Percentiles rank a stretch among this genome's conserved stretches.
These are phyloP conservation scores for Hemileccinum rubropunctum DNA, from an alignment of 768 basidiomycete genomes.

Conservation along the genomic window DNA sequence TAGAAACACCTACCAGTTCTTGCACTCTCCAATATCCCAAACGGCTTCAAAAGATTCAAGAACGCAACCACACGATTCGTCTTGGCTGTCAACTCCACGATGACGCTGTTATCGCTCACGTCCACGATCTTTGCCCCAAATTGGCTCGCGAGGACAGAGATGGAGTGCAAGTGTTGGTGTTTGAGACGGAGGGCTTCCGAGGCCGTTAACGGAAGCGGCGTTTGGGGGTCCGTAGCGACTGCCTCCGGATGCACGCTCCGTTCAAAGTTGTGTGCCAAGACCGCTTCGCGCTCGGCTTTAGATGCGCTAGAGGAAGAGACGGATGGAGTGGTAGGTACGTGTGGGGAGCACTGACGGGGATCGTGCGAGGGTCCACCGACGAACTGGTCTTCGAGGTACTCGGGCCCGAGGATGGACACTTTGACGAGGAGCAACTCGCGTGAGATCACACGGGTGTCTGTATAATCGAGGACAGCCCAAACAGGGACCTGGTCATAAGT, in stretches of 20 bases:
- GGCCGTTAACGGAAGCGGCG: slow-evolving; percentile 57
- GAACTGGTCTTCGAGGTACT: slow-evolving; percentile 93
- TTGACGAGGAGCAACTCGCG: slow-evolving; percentile 95
- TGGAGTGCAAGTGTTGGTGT: slow-evolving; percentile 86
- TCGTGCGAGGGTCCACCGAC: slow-evolving; percentile 82
- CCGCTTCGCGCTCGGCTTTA: slow-evolving; percentile 69
- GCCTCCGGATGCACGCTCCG: slow-evolving; percentile 44
- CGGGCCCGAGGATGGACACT: slow-evolving; percentile 94
- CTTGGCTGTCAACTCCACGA: slow-evolving; percentile 94
- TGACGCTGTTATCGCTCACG: slow-evolving; percentile 91
- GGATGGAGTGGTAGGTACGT: not conserved
- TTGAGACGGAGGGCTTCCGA: slow-evolving; percentile 86
- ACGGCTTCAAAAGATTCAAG: slow-evolving; percentile 86
- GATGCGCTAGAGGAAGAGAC: slow-evolving; percentile 28
- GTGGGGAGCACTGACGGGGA: slow-evolving; percentile 44
- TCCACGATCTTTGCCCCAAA: slow-evolving; percentile 95
- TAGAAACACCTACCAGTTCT: slow-evolving; percentile 67
- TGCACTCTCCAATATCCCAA: slow-evolving; percentile 93
- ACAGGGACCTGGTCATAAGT: slow-evolving; percentile 81
- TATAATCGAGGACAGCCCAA: slow-evolving; percentile 99
- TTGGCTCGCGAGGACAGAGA: slow-evolving; percentile 78
- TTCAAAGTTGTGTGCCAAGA: slow-evolving; percentile 78
- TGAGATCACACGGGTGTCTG: slow-evolving; percentile 84
- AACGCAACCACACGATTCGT: slow-evolving; percentile 90
- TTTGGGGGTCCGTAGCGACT: slow-evolving; percentile 7